These are phyloP conservation scores for Vanrija sp. DNA, from an alignment of 1,284 basidiomycete species.

Conservation along the genomic window DNA sequence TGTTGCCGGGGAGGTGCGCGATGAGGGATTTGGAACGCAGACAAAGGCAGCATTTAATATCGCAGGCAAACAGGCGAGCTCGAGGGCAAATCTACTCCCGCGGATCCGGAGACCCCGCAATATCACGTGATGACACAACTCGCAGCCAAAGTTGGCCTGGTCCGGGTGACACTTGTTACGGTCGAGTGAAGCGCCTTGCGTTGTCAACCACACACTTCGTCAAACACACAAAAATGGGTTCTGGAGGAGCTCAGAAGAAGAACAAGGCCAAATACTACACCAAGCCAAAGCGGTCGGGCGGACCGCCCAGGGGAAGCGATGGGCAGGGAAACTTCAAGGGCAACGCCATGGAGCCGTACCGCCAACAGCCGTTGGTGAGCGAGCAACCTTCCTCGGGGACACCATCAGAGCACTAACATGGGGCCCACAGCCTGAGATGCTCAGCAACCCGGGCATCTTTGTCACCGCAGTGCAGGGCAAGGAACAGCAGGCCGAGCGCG, in stretches of 20 bases:
- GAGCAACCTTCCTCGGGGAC: background rate
- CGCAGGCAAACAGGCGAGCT: too few species aligned
- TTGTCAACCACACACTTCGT: too few species aligned
- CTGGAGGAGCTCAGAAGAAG: background rate
- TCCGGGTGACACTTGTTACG: too few species aligned
- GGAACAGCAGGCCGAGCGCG: constrained; percentile 38
- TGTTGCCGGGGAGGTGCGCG: too few species aligned
- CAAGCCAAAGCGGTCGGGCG: background rate
- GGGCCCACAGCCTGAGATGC: constrained; percentile 28
- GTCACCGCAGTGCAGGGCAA: constrained; percentile 37
- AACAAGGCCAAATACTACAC: background rate
- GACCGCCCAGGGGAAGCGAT: constrained; percentile 14
- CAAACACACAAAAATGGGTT: too few species aligned
- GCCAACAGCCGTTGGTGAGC: constrained; percentile 17
- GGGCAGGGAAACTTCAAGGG: constrained; percentile 16
- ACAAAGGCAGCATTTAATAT: too few species aligned
- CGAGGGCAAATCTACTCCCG: too few species aligned
- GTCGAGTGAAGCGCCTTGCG: too few species aligned
- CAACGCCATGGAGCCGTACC: constrained; percentile 9
- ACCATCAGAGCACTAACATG: background rate
- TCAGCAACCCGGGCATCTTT: constrained; percentile 32
- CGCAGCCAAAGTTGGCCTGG: too few species aligned
- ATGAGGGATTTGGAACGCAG: too few species aligned
- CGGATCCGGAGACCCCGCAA: too few species aligned
- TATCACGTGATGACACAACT: too few species aligned